Evolutionary conservation across 1,284 basidiomycete species (phyloP).

Genomic region (Lignosus rhinocerotis): DNA sequence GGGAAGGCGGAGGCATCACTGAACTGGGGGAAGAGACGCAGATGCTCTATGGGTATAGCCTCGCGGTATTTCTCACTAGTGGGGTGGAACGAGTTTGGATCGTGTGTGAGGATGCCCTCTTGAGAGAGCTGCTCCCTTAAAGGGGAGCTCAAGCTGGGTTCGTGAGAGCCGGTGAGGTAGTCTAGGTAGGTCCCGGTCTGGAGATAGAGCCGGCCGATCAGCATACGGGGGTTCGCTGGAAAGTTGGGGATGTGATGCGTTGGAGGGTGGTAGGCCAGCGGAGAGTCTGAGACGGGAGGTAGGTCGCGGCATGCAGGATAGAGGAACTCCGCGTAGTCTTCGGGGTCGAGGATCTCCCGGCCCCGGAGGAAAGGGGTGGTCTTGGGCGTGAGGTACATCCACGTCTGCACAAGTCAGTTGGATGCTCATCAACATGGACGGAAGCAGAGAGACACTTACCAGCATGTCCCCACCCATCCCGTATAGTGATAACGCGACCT

Average conservation of each 20-base stretch:
- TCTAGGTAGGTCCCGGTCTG: constrained; percentile 61
- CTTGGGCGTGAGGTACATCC: constrained; percentile 43
- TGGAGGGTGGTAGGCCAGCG: constrained; percentile 47
- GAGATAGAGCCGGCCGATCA: constrained; percentile 55
- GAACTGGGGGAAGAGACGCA: constrained; percentile 55
- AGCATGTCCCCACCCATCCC: constrained; percentile 63
- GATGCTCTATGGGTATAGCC: constrained; percentile 42
- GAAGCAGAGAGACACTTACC: constrained; percentile 37
- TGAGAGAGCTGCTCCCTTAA: constrained; percentile 33
- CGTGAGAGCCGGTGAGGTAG: constrained; percentile 58
- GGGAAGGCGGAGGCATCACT: constrained; percentile 47
- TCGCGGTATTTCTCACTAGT: not conserved
- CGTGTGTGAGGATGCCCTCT: not conserved
- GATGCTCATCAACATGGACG: not conserved
- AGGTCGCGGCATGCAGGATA: constrained; percentile 35
- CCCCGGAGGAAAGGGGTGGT: constrained; percentile 41
- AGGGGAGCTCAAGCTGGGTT: constrained; percentile 49
- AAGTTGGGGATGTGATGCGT: constrained; percentile 51
- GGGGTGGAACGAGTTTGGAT: not conserved
- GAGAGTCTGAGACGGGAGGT: constrained; percentile 42
- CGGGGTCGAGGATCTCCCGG: constrained; percentile 40
- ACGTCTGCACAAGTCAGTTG: constrained; percentile 26
- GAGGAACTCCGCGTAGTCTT: constrained; percentile 31
- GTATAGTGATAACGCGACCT: constrained; percentile 57
- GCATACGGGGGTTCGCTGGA: constrained; percentile 63